Percentiles rank a stretch among this genome's conserved stretches.
These are phyloP conservation scores for Auricularia sp. DNA, from an alignment of 768 basidiomycete species.

Conservation along the genomic window DNA sequence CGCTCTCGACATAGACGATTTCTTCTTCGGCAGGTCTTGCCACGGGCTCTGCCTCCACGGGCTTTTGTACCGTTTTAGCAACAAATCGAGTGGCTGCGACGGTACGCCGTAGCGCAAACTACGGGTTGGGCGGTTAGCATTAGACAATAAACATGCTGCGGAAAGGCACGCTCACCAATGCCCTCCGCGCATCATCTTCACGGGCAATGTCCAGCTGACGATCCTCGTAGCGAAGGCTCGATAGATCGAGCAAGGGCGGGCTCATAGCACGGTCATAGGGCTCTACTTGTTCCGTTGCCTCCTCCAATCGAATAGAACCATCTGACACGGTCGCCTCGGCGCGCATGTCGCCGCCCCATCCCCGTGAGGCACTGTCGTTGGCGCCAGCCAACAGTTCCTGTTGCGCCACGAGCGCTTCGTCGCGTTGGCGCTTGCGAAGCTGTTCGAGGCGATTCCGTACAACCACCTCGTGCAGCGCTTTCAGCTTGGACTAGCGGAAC, in stretches of 20 bases:
- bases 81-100: slow-evolving; percentile 85
- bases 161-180: slow-evolving; percentile 41
- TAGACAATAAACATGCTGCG: slow-evolving; percentile 7
- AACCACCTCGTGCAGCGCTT: slow-evolving; percentile 88
- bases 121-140: neutral
- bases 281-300: slow-evolving; percentile 54
- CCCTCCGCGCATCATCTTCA: slow-evolving; percentile 50
- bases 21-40: slow-evolving; percentile 41
- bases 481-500: slow-evolving; percentile 66
- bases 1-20: slow-evolving; percentile 58
- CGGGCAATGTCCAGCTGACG: slow-evolving; percentile 69
- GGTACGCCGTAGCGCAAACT: slow-evolving; percentile 71
- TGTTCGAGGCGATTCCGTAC: slow-evolving; percentile 94
- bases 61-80: slow-evolving; percentile 53
- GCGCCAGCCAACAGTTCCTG: slow-evolving; percentile 81
- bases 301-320: slow-evolving; percentile 18
- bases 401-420: slow-evolving; percentile 90
- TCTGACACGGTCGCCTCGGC: slow-evolving; percentile 24
- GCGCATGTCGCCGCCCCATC: slow-evolving; percentile 29
- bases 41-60: slow-evolving; percentile 37
- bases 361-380: slow-evolving; percentile 44
- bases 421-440: slow-evolving; percentile 87
- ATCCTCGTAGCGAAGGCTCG: slow-evolving; percentile 63
- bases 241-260: slow-evolving; percentile 64
- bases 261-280: slow-evolving; percentile 82